Conservation (phyloP, 352 stramenopile genomes). For the Pythium guiyangense region DNA sequence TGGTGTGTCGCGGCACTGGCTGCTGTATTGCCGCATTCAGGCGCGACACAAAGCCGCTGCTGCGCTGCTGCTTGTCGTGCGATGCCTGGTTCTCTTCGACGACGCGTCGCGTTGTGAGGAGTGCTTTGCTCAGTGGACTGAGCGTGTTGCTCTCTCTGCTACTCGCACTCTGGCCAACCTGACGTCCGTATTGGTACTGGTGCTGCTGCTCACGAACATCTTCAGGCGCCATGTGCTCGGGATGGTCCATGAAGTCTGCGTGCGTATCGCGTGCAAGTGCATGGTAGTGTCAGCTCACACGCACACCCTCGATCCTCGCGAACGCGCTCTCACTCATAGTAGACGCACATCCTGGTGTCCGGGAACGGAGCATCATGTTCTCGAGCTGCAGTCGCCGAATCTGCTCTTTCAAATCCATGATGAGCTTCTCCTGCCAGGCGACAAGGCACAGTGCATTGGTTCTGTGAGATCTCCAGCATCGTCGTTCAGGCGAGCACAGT, state of each 20-base stretch:
- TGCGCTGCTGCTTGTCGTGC: neutral
- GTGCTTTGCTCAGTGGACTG: slow-evolving; percentile 16
- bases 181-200: too few species aligned
- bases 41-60: neutral
- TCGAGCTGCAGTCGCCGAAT: slow-evolving; percentile 64
- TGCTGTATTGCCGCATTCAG: neutral
- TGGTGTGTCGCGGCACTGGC: slow-evolving; percentile 10
- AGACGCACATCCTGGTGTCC: slow-evolving; percentile 56
- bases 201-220: neutral
- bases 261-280: neutral
- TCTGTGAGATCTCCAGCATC: too few species aligned
- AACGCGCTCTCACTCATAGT: neutral
- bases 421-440: slow-evolving; percentile 72
- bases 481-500: neutral
- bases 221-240: slow-evolving; percentile 12
- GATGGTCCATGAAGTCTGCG: slow-evolving; percentile 48
- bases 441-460: neutral
- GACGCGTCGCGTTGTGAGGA: slow-evolving; percentile 14
- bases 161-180: neutral
- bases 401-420: slow-evolving; percentile 59
- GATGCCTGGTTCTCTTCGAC: slow-evolving; percentile 12
- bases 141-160: neutral
- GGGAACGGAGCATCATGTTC: slow-evolving; percentile 64
- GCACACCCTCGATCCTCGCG: too few species aligned
- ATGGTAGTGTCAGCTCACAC: slow-evolving; percentile 2